Base-by-base conservation (phyloP, 345 rosid genomes). In the Combretum micranthum region DNA sequence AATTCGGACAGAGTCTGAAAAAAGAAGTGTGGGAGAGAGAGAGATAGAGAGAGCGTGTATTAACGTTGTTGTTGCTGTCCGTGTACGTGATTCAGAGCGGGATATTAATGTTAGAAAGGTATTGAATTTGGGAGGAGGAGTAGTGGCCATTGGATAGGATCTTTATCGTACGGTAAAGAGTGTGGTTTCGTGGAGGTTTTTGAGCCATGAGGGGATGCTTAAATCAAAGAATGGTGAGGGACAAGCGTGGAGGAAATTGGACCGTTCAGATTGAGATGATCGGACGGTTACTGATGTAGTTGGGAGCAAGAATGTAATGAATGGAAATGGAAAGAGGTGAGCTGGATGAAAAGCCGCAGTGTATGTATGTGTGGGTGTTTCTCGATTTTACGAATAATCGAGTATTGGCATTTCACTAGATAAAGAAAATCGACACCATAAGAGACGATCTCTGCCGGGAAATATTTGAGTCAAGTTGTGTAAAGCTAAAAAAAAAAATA, bases 111-210 rank as follows among this genome's bases (percentile, higher is more conserved):
- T 62, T 25, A 22, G n/a, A 37, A 10, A 17, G 13, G 6, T 23
- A 52, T 4, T 3, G 15, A 52, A 25, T 12, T 22, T 14, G n/a
- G 55, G 43, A 11, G 42, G 15, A 43, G 48, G 6, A 9, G 16
- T 44, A 1, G 4, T 23, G 25, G 26, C 80, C 88, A 67, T 80
- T 13, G 51, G 84, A 77, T 82, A 22, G 0, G 20, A 7, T 13
- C 10, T 0, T 0, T 13, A 85, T 85, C 80, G 12, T 64, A 78
- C 73, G 80, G 70, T 23, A 4, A 0, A 0, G 0, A 20, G 44
- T 12, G 18, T 7, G 52, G 18, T 21, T 64, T 63, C 91, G 91
- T 85, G 91, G 91, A 74, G 2, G 50, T 42, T 47, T 16, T 1
- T 52, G 64, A 68, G 67, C 91, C 91, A 77, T 72, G 82, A 65